Evolutionary conservation across 352 stramenopile genomes (phyloP), one percentile per base, ranked within the genome.

Genomic region (Phytophthora lateralis): DNA sequence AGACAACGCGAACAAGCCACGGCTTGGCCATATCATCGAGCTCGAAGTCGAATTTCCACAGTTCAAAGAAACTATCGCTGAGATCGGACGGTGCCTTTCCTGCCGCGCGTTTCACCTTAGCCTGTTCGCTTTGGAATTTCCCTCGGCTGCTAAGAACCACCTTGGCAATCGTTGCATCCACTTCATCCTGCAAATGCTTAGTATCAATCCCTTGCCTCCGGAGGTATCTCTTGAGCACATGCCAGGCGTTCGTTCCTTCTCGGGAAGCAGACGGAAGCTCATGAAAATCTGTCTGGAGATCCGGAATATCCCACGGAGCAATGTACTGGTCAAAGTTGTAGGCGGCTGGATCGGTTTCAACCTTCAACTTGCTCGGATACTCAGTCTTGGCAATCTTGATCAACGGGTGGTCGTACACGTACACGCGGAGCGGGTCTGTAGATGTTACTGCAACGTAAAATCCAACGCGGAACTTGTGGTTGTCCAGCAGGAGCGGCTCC

Each of bases 1-100:
- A 80, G 48, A 80, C 71, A 12, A 88, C 71, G 42, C 98, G 90
- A 56, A 98, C 95, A 29, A 99, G 83, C 83, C 90, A 98, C n/a
- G 97, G 95, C 60, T 98, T 98, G 14, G 96, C 80, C 26, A 72
- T 80, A 66, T 91, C 76, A 58, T 99, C 96, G 20, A 99, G 70
- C 73, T 99, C 93, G 45, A 99, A 94, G 60, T 99, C 96, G 59
- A 98, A 92, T 20, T 93, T 97, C 53, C 97, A 88, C 15, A 99
- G 73, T 60, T 99, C 95, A 64, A 99, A 97, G 54, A 97, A 98
- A 54, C 68, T 90, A 35, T 88, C 75, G 2, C 60, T 71, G 18
- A 89, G 46, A 43, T 89, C 74, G 3, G 60, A 76, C 11, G 55
- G 61, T 1, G 63, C 41, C 5, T 66, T 49, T 18, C 66, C 78